Evolutionary conservation across 805 yeast genomes (phyloP).

Genomic region (Nakazawaea laoshanensis): DNA sequence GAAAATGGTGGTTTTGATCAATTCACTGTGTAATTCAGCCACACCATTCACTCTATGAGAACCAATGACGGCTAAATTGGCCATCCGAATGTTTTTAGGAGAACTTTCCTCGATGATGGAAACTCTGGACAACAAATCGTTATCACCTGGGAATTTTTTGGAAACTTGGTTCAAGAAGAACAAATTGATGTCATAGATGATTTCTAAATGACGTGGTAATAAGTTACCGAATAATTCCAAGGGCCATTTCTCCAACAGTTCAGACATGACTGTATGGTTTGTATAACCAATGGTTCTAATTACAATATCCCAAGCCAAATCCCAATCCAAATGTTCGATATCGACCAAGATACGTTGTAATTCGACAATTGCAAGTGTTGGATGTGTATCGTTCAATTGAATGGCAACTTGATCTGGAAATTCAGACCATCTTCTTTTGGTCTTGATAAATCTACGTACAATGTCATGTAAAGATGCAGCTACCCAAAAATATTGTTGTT

Average conservation of each 20-base stretch:
- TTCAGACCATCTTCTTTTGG: conserved; percentile 67
- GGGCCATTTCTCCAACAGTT: conserved; percentile 96
- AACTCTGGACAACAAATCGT: conserved; percentile 56
- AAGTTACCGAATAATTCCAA: conserved; percentile 68
- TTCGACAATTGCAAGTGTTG: conserved; percentile 86
- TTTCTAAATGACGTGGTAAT: conserved; percentile 87
- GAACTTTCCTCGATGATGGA: conserved; percentile 78
- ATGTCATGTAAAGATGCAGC: conserved; percentile 90
- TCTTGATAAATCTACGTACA: conserved; percentile 80
- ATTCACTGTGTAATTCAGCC: conserved; percentile 89
- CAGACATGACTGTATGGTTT: conserved; percentile 91
- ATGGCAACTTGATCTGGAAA: conserved; percentile 84
- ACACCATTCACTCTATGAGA: conserved; percentile 94
- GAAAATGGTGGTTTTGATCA: conserved; percentile 82
- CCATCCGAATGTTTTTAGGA: conserved; percentile 88
- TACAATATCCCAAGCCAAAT: conserved; percentile 79
- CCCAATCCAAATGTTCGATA: conserved; percentile 75
- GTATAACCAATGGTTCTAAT: conserved; percentile 82
- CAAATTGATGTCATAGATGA: conserved; percentile 79
- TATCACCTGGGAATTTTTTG: conserved; percentile 66
- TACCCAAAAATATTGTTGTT: conserved; percentile 97
- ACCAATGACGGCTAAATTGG: conserved; percentile 82
- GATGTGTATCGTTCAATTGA: conserved; percentile 93
- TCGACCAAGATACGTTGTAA: conserved; percentile 81
- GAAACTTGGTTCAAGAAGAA: conserved; percentile 72